Percentiles rank a stretch among this genome's conserved stretches.
These are phyloP conservation scores for Penicillium parvum DNA, from an alignment of 495 filamentous ascomycete species.

Conservation along the genomic window DNA sequence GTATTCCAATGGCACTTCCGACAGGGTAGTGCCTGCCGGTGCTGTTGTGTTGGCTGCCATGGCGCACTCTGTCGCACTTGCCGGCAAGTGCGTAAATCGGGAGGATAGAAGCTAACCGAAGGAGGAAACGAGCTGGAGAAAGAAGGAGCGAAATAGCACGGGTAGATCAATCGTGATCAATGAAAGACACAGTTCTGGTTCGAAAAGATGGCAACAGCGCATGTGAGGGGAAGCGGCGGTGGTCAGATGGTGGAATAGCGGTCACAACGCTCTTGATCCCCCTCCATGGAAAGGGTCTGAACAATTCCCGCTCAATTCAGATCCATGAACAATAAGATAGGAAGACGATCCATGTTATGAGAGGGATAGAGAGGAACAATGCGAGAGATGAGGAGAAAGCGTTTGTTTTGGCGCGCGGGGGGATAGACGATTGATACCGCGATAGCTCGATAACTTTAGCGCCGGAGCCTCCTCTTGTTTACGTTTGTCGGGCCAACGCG, in stretches of 20 bases:
- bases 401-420: conserved; percentile 28
- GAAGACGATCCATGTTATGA: conserved; percentile 5
- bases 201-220: conserved; percentile 9
- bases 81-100: conserved; percentile 2
- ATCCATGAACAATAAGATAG: not conserved
- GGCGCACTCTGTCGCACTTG: conserved; percentile 19
- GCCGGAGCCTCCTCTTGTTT: conserved; percentile 17
- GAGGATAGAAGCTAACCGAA: not conserved
- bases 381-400: conserved; percentile 9
- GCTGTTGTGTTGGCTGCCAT: conserved; percentile 34
- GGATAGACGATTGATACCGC: conserved; percentile 19
- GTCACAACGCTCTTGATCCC: conserved; percentile 14
- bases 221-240: conserved; percentile 6
- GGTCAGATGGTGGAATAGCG: conserved; percentile 7
- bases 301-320: conserved; percentile 1
- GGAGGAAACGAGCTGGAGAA: conserved; percentile 8
- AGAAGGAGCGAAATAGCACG: conserved; percentile 6
- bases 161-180: not conserved
- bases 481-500: conserved; percentile 24
- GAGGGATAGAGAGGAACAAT: conserved; percentile 1
- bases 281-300: conserved; percentile 21
- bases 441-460: conserved; percentile 31
- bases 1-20: conserved; percentile 64
- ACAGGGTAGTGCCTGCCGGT: conserved; percentile 23
- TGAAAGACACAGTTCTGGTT: not conserved